These are phyloP conservation scores for Zygosaccharomyces bisporus DNA, from an alignment of 805 yeast genomes.

Conservation along the genomic window DNA sequence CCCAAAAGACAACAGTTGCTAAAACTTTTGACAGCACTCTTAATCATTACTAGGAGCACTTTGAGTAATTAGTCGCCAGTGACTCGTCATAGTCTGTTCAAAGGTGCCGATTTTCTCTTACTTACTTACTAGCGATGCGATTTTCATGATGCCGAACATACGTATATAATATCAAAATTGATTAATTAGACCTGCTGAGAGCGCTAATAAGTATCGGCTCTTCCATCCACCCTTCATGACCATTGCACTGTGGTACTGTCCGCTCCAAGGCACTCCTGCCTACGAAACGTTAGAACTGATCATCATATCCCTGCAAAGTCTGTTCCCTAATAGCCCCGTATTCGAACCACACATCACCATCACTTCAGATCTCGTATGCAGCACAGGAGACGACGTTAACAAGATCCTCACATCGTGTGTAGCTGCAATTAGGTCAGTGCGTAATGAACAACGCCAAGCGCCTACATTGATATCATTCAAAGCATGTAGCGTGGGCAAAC, in stretches of 20 bases:
- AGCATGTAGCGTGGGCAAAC: constrained; percentile 27
- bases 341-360: constrained; percentile 79
- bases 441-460: constrained; percentile 6
- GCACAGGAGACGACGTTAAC: constrained; percentile 53
- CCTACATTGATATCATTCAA: constrained; percentile 24
- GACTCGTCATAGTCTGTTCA: not conserved
- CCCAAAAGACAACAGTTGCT: not conserved
- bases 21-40: too few species aligned
- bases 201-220: not conserved
- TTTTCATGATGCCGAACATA: not conserved
- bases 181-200: not conserved
- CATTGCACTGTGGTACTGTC: constrained; percentile 75
- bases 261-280: constrained; percentile 50
- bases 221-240: constrained; percentile 30
- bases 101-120: not conserved
- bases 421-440: constrained; percentile 50
- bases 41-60: not conserved
- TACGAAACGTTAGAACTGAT: constrained; percentile 55
- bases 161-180: not conserved
- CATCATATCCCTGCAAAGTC: constrained; percentile 60
- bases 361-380: constrained; percentile 54
- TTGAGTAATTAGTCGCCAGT: not conserved
- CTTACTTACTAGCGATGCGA: not conserved
- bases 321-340: constrained; percentile 66
- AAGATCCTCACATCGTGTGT: constrained; percentile 50